Evolutionary conservation across 2,329 filamentous ascomycete species (phyloP).

Genomic region (Talaromyces sp.): DNA sequence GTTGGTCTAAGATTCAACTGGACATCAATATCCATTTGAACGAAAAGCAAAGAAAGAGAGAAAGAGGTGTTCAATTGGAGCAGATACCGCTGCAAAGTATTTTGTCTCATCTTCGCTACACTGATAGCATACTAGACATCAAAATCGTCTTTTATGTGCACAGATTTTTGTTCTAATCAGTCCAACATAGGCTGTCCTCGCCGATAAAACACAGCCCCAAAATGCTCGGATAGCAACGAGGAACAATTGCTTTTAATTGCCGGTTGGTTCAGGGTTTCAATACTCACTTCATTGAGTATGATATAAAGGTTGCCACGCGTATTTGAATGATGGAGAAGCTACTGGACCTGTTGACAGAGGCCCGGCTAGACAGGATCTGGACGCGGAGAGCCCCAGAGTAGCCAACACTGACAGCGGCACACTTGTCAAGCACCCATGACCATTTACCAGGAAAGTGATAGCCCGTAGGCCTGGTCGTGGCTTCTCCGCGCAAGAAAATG

Average conservation of each 20-base stretch:
- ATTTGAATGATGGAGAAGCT: neutral
- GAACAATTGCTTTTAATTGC: neutral
- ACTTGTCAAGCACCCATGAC: neutral
- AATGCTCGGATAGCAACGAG: neutral
- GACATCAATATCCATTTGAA: too few relatives aligned
- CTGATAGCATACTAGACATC: too few relatives aligned
- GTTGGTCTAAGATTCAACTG: neutral
- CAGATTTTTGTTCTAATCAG: too few relatives aligned
- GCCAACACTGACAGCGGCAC: neutral
- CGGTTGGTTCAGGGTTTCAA: neutral
- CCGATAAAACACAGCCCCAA: too few relatives aligned
- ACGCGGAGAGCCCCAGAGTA: neutral
- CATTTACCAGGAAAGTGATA: neutral
- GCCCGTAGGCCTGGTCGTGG: neutral
- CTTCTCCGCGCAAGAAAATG: neutral
- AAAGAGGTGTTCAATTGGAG: too few relatives aligned
- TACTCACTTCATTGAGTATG: neutral
- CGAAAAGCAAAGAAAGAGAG: too few relatives aligned
- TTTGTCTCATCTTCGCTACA: too few relatives aligned
- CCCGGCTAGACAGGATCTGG: neutral
- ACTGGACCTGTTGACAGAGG: neutral
- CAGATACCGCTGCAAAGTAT: too few relatives aligned
- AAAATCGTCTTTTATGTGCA: too few relatives aligned
- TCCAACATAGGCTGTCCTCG: too few relatives aligned
- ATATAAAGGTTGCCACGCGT: neutral